phyloP scores from a whole-genome alignment of 345 rosid genomes.

The Noccaea caerulescens region DNA sequence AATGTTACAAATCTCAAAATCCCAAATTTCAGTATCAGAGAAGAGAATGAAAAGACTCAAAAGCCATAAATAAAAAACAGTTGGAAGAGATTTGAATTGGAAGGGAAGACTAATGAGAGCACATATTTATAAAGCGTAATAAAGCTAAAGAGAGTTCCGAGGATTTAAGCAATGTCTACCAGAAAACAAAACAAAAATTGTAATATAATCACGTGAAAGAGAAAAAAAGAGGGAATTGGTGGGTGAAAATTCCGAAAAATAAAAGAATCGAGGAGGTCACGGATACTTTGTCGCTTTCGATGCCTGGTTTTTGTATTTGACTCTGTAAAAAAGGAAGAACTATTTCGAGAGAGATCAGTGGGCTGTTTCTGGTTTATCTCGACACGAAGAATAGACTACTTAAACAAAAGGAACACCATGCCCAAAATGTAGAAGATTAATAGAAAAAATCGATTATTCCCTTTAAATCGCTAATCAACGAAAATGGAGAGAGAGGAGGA shows the following conservation, averaged over 20 bases:
- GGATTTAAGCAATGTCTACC: slow-evolving; percentile 39
- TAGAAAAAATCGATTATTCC: neutral
- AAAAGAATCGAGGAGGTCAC: slow-evolving; percentile 36
- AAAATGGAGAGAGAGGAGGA: neutral
- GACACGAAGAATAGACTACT: slow-evolving; percentile 21
- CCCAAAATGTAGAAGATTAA: neutral
- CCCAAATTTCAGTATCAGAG: slow-evolving; percentile 14
- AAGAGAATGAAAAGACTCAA: slow-evolving; percentile 22
- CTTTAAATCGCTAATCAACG: slow-evolving; percentile 3
- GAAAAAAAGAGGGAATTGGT: slow-evolving; percentile 4
- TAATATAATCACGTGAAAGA: slow-evolving; percentile 36
- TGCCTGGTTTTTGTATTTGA: slow-evolving; percentile 26
- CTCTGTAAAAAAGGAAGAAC: slow-evolving; percentile 34
- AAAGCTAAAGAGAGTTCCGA: slow-evolving; percentile 32
- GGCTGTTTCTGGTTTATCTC: slow-evolving; percentile 40
- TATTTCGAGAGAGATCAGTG: slow-evolving; percentile 39
- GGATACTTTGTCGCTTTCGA: slow-evolving; percentile 44
- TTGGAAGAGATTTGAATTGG: slow-evolving; percentile 1
- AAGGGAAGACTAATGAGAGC: slow-evolving; percentile 30
- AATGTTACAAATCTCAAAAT: slow-evolving; percentile 1
- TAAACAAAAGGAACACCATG: neutral
- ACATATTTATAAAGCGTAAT: slow-evolving; percentile 37
- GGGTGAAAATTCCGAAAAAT: slow-evolving; percentile 4
- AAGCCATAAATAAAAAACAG: neutral
- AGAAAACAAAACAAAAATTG: slow-evolving; percentile 6